Evolutionary conservation across 1,139 yeast species (phyloP).

Genomic region (Saccharomyces pastorianus): DNA sequence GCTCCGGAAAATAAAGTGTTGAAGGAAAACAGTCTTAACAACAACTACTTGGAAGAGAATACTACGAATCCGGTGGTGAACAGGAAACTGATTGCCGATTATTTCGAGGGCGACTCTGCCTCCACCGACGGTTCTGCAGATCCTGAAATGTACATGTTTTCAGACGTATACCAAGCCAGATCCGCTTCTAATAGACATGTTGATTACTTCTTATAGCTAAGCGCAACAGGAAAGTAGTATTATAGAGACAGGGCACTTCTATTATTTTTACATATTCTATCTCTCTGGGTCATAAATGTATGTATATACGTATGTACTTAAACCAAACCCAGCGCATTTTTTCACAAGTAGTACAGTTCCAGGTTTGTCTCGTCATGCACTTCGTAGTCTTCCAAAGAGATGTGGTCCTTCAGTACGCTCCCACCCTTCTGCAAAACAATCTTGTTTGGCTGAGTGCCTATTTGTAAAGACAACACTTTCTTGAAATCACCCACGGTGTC

Average conservation of each 20-base stretch:
- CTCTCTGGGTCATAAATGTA: neutral
- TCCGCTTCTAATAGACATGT: conserved; percentile 42
- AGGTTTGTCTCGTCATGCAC: conserved; percentile 82
- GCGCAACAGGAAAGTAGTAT: neutral
- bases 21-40: conserved; percentile 16
- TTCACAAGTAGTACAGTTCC: conserved; percentile 65
- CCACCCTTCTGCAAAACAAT: conserved; percentile 69
- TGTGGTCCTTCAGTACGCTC: conserved; percentile 78
- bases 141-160: conserved; percentile 23
- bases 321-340: neutral
- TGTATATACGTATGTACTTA: neutral
- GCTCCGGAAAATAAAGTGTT: conserved; percentile 70
- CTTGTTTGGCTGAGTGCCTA: conserved; percentile 50
- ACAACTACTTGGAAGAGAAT: conserved; percentile 12
- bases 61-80: conserved; percentile 9
- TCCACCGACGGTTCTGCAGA: conserved; percentile 5
- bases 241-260: neutral
- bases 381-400: conserved; percentile 85
- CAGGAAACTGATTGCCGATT: conserved; percentile 21
- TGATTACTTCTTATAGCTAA: conserved; percentile 54
- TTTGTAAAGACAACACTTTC: conserved; percentile 70
- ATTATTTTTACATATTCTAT: neutral
- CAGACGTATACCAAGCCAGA: conserved; percentile 31
- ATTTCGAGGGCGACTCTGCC: conserved; percentile 20
- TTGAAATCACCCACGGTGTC: conserved; percentile 93